phyloP scores from a whole-genome alignment of 140 eudicot genomes.

The Bidens hawaiensis region DNA sequence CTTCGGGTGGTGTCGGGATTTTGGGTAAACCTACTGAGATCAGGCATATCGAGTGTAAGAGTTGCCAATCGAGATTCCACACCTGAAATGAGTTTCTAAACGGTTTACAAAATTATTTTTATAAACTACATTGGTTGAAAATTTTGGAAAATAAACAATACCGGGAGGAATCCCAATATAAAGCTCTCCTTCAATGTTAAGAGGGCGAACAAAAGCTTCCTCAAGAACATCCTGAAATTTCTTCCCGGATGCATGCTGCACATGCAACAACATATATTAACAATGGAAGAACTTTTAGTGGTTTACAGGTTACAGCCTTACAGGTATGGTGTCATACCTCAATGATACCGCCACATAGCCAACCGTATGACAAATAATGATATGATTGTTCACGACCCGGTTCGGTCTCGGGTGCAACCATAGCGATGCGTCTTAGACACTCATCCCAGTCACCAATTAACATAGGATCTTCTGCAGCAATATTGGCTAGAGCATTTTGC shows the following conservation, averaged over 20 bases:
- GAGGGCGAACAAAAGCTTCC: conserved; percentile 78
- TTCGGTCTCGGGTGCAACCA: conserved; percentile 65
- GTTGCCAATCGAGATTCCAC: conserved; percentile 92
- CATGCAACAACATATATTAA: conserved; percentile 2
- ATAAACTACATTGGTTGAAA: neutral
- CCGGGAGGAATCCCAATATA: conserved; percentile 96
- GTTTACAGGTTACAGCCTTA: no score
- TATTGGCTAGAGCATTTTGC: conserved; percentile 73
- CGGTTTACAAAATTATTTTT: neutral
- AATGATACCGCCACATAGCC: conserved; percentile 94
- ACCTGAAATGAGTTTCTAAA: conserved; percentile 36
- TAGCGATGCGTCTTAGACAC: conserved; percentile 58
- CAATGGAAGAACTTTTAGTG: neutral
- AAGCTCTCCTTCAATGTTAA: conserved; percentile 75
- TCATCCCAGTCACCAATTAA: conserved; percentile 69
- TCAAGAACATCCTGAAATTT: conserved; percentile 88
- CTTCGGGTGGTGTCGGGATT: neutral
- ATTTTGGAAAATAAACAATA: conserved; percentile 14
- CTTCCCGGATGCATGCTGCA: conserved; percentile 76
- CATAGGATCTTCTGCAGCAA: conserved; percentile 58
- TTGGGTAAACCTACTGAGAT: conserved; percentile 42
- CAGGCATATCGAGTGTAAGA: conserved; percentile 67
- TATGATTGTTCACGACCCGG: conserved; percentile 79
- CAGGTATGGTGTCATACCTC: conserved; percentile 53
- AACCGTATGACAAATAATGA: conserved; percentile 90